These are phyloP conservation scores for Friedmanniomyces endolithicus DNA, from an alignment of 495 filamentous ascomycete genomes.

Conservation along the genomic window DNA sequence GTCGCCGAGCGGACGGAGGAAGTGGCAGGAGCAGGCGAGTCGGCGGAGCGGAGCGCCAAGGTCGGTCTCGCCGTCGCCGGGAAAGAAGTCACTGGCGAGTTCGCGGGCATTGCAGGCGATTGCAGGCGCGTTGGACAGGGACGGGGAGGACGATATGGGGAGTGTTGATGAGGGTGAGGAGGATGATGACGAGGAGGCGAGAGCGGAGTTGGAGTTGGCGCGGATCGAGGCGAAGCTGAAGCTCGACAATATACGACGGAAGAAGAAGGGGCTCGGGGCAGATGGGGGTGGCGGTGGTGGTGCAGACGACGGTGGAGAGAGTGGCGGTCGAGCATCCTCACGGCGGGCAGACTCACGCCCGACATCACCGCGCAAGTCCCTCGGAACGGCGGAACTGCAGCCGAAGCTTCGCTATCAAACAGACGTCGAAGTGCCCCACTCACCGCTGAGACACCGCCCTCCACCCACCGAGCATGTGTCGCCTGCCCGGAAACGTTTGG, in stretches of 20 bases:
- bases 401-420: constrained; percentile 15
- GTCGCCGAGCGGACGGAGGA: constrained; percentile 66
- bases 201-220: constrained; percentile 64
- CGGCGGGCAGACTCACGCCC: background rate
- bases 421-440: constrained; percentile 65
- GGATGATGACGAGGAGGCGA: constrained; percentile 84
- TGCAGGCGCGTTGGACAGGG: background rate
- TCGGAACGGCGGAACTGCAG: constrained; percentile 1
- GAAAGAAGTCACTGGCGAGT: constrained; percentile 3
- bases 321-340: background rate
- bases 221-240: constrained; percentile 79
- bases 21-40: constrained; percentile 49
- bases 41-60: background rate
- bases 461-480: constrained; percentile 47
- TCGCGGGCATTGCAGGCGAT: constrained; percentile 4
- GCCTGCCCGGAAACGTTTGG: constrained; percentile 66
- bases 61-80: constrained; percentile 40
- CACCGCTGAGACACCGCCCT: constrained; percentile 50
- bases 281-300: no score
- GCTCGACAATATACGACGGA: constrained; percentile 61
- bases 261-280: constrained; percentile 32
- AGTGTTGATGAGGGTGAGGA: constrained; percentile 27
- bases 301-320: constrained; percentile 6
- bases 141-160: background rate
- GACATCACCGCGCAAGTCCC: constrained; percentile 3